Percentiles rank a stretch among this genome's conserved stretches.
phyloP scores from a whole-genome alignment of 164 flowering plant genomes.

The Berberis thunbergii region DNA sequence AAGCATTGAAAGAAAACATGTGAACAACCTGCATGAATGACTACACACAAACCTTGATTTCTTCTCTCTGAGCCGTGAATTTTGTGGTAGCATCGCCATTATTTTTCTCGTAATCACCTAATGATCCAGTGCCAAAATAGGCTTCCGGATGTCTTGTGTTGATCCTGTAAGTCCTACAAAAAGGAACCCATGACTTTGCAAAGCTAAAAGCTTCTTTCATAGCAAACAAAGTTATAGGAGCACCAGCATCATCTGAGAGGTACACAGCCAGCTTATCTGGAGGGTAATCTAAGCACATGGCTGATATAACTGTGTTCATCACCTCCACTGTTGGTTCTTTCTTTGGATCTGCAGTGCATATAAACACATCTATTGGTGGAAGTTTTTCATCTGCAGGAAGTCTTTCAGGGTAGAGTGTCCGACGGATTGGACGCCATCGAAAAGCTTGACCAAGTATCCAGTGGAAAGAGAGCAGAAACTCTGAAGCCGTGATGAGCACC shows the following conservation, averaged over 20 bases:
- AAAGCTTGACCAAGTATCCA: constrained; percentile 38
- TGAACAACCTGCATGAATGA: too few relatives aligned
- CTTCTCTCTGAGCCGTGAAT: too few relatives aligned
- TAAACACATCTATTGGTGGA: background rate
- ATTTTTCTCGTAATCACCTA: too few relatives aligned
- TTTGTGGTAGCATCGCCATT: too few relatives aligned
- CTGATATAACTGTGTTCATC: background rate
- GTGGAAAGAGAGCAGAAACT: constrained; percentile 24
- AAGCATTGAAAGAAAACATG: too few relatives aligned
- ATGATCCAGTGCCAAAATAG: too few relatives aligned
- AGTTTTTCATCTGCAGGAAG: constrained; percentile 30
- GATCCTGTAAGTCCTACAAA: background rate
- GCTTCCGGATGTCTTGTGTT: background rate
- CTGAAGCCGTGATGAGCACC: constrained; percentile 20
- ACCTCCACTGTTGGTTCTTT: background rate
- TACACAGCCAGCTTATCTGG: background rate
- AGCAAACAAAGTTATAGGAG: background rate
- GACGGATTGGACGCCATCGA: constrained; percentile 41
- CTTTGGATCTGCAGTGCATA: background rate
- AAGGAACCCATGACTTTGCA: background rate
- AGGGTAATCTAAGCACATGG: background rate
- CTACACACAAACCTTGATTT: too few relatives aligned
- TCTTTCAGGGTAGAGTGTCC: constrained; percentile 35
- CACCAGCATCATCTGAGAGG: background rate
- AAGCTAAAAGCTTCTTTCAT: background rate